Evolutionary conservation across 2,329 filamentous ascomycete species (phyloP).

Genomic region (Drechmeria coniospora): DNA sequence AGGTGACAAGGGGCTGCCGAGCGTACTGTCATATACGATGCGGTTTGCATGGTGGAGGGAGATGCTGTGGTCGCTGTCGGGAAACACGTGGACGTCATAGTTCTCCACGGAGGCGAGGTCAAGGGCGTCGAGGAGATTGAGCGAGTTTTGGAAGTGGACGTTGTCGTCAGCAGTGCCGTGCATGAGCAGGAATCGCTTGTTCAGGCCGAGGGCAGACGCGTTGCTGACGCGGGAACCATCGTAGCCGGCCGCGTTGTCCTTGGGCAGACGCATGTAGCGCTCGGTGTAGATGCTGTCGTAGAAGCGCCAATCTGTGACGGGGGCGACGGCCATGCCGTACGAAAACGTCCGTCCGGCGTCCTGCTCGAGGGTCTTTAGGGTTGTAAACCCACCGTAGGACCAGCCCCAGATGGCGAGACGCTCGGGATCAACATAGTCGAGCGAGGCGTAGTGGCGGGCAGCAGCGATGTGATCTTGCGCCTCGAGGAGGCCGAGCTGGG

Average conservation of each 20-base stretch:
- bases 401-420: constrained; percentile 94
- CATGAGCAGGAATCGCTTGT: constrained; percentile 85
- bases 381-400: constrained; percentile 93
- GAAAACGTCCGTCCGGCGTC: constrained; percentile 83
- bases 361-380: constrained; percentile 83
- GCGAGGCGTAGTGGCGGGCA: constrained; percentile 67
- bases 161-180: constrained; percentile 96
- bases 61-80: constrained; percentile 89
- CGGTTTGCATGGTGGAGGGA: constrained; percentile 85
- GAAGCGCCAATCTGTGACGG: constrained; percentile 95
- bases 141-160: constrained; percentile 89
- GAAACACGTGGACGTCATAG: constrained; percentile 93
- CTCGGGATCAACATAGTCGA: constrained; percentile 66
- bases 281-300: constrained; percentile 94
- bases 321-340: constrained; percentile 96
- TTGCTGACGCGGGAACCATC: constrained; percentile 59
- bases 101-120: constrained; percentile 74
- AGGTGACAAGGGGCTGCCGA: neutral
- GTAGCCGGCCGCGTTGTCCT: constrained; percentile 68
- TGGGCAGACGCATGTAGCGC: constrained; percentile 91
- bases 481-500: constrained; percentile 73
- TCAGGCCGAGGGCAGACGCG: constrained; percentile 54
- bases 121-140: constrained; percentile 73
- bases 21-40: constrained; percentile 76
- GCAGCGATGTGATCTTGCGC: constrained; percentile 82